Evolutionary conservation across 306 rosid species (phyloP).

Genomic region (Canavalia ensiformis): DNA sequence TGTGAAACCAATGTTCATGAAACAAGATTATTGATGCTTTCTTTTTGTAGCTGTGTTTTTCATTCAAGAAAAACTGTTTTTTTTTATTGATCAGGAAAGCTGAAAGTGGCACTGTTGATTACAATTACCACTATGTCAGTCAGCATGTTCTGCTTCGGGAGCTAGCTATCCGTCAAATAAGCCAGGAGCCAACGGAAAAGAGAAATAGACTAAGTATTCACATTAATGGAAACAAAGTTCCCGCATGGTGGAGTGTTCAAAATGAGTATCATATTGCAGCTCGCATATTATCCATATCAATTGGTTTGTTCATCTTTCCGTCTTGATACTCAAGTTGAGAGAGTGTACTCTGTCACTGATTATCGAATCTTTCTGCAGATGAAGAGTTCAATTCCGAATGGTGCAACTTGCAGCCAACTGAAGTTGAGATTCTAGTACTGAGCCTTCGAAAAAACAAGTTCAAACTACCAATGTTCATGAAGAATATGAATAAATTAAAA

Average conservation of each 20-base stretch:
- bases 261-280: slow-evolving; percentile 45
- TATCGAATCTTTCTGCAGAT: slow-evolving; percentile 52
- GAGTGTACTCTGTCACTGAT: neutral
- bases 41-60: neutral
- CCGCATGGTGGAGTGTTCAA: slow-evolving; percentile 55
- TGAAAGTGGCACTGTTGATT: slow-evolving; percentile 36
- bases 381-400: slow-evolving; percentile 50
- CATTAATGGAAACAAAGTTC: slow-evolving; percentile 52
- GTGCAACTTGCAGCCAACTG: slow-evolving; percentile 51
- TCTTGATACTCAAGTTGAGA: neutral
- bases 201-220: slow-evolving; percentile 59
- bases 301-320: slow-evolving; percentile 52
- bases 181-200: slow-evolving; percentile 38
- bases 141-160: slow-evolving; percentile 66
- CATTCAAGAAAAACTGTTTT: neutral
- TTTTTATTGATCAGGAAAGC: slow-evolving; percentile 50
- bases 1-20: neutral
- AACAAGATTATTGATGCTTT: neutral
- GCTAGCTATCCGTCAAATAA: slow-evolving; percentile 57
- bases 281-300: slow-evolving; percentile 58
- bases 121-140: slow-evolving; percentile 53
- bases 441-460: slow-evolving; percentile 51
- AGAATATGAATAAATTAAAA: slow-evolving; percentile 58
- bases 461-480: slow-evolving; percentile 53
- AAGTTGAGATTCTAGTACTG: slow-evolving; percentile 65